Conservation (phyloP, 352 stramenopile species). For the Pythium oligandrum region DNA sequence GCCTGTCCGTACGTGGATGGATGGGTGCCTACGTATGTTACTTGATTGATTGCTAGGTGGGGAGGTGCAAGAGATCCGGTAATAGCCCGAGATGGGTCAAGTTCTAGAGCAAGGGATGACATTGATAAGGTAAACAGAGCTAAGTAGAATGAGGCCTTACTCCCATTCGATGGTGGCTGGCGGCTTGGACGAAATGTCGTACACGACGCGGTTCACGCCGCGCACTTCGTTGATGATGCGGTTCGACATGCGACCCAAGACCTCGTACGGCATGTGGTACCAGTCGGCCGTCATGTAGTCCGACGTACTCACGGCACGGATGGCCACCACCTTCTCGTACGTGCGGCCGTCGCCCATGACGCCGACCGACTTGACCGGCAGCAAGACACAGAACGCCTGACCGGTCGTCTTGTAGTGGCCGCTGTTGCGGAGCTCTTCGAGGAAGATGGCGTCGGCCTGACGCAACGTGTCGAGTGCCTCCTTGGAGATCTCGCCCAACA, state of each 20-base stretch:
- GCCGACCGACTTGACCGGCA: conserved; percentile 96
- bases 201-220: conserved; percentile 98
- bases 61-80: too few relatives aligned
- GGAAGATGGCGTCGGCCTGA: conserved; percentile 97
- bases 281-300: conserved; percentile 99
- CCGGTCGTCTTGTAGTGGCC: conserved; percentile 98
- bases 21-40: too few relatives aligned
- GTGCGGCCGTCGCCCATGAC: conserved; percentile 98
- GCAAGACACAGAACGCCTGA: conserved; percentile 97
- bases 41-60: too few relatives aligned
- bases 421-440: conserved; percentile 94
- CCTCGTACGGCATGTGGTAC: conserved; percentile 98
- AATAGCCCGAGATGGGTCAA: too few relatives aligned
- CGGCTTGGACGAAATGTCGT: conserved; percentile 99
- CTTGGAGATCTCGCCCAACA: conserved; percentile 95
- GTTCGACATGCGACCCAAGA: conserved; percentile 96
- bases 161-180: conserved; percentile 99
- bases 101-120: too few relatives aligned
- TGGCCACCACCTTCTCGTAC: conserved; percentile 94
- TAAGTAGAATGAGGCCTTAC: conserved; percentile 44
- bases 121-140: too few relatives aligned
- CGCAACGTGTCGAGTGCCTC: conserved; percentile 95
- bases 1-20: too few relatives aligned
- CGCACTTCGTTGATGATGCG: conserved; percentile 99
- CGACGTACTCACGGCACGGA: conserved; percentile 97